Evolutionary conservation across 2,329 filamentous ascomycete species (phyloP), one percentile per base, ranked within the genome.

Genomic region (Lanzia echinophila): DNA sequence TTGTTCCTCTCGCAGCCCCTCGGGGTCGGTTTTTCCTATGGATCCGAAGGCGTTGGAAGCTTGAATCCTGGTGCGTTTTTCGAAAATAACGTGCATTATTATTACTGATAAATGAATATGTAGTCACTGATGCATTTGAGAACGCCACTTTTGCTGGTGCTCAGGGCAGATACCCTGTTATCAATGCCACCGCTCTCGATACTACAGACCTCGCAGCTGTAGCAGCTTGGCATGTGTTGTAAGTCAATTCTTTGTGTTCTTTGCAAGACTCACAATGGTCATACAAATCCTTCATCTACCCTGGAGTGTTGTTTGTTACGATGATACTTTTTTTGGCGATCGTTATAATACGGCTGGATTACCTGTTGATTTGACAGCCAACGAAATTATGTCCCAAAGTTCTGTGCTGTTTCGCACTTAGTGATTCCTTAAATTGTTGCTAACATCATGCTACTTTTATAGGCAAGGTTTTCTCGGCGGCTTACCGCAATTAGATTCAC

Each of bases 11-110:
- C 77, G 55, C 75, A 89, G 75, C 84, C 83, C 11, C 80, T 83
- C 54, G 82, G 87, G 66, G 79, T 87, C 44, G 79, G 81, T 17
- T 82, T 86, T 60, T 86, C 82, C 1, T 83, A 79, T 64, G 86
- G 87, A 6, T 44, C 28, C 13, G 60, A 64, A 50, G 56, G 49
- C 19, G 47, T 49, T 11, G 61, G 63, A 44, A 63, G 51, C 42
- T 71, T 57, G 43, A 62, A 63, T 24, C 43, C 47, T 45, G 31
- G 53, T 56, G 54, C 38, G 28, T 52, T n/a, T 19, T 11, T 24
- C 17, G 17, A 22, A 42, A 19, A 5, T 22, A 20, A 7, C 13
- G 8, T 22, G 8, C 12, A 6, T 13, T 6, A 33, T 13, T 33
- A 7, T 33, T 33, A 33, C 13, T 33, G 32, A 33, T 33, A 6